These are phyloP conservation scores for Globisporangium takayamanum DNA, from an alignment of 352 stramenopile genomes.

Conservation along the genomic window DNA sequence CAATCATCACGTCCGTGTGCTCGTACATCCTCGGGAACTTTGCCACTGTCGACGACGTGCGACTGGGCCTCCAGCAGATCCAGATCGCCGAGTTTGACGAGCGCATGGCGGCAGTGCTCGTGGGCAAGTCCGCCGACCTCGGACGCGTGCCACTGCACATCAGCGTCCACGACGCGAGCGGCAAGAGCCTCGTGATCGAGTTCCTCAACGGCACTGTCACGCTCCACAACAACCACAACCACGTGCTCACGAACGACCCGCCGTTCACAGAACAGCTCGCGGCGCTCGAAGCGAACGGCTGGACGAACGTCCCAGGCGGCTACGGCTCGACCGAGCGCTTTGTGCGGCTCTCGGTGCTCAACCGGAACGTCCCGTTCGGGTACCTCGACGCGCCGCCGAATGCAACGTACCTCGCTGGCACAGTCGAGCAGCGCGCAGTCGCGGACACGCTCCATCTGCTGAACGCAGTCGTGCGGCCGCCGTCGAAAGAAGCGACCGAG, in stretches of 20 bases:
- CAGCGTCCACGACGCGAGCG: constrained; percentile 52
- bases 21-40: constrained; percentile 75
- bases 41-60: constrained; percentile 50
- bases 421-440: constrained; percentile 43
- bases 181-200: constrained; percentile 63
- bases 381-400: constrained; percentile 26
- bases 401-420: constrained; percentile 45
- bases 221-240: constrained; percentile 61
- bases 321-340: constrained; percentile 56
- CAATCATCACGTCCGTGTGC: constrained; percentile 56
- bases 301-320: constrained; percentile 31
- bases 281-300: constrained; percentile 23
- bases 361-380: constrained; percentile 27
- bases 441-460: constrained; percentile 57
- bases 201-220: constrained; percentile 48
- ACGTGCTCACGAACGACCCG: constrained; percentile 67
- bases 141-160: constrained; percentile 46
- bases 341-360: constrained; percentile 59
- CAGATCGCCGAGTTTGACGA: constrained; percentile 52
- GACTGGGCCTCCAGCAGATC: constrained; percentile 33
- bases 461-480: constrained; percentile 51
- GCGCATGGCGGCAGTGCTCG: constrained; percentile 20
- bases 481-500: constrained; percentile 43
- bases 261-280: constrained; percentile 41
- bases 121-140: constrained; percentile 18